A percentile compares a stretch with the other conserved stretches of the same genome.
These are phyloP conservation scores for Plasmodium gaboni DNA, from an alignment of 169 alveolate genomes.

Conservation along the genomic window DNA sequence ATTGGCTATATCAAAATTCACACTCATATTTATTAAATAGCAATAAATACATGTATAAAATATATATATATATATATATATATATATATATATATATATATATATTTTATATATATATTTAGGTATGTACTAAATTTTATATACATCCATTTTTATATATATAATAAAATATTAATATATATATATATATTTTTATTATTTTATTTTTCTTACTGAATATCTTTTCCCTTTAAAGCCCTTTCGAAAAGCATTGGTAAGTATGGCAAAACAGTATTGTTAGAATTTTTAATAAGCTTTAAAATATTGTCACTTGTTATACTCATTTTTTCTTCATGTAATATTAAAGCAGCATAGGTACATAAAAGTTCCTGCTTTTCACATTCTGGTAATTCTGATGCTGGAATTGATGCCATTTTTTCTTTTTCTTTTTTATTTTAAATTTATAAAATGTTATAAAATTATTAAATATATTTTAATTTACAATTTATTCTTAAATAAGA, in stretches of 20 bases:
- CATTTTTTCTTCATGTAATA: conserved; percentile 93
- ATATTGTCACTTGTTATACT: conserved; percentile 94
- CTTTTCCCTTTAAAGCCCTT: conserved; percentile 91
- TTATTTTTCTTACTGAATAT: conserved; percentile 80
- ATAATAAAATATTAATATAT: not conserved
- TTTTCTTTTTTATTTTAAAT: not conserved
- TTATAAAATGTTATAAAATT: conserved; percentile 1
- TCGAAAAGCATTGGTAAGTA: conserved; percentile 96
- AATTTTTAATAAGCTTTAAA: conserved; percentile 91
- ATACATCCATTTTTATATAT: conserved; percentile 1
- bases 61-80: conserved; percentile 1
- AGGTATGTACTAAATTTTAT: not conserved
- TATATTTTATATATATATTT: not conserved
- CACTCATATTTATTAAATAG: too few species aligned
- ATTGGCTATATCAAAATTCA: too few species aligned
- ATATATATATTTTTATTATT: not conserved
- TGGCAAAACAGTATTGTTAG: conserved; percentile 93
- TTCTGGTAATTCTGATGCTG: conserved; percentile 82
- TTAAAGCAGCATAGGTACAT: conserved; percentile 96
- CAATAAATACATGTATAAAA: too few species aligned
- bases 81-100: conserved; percentile 6
- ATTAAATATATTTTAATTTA: not conserved
- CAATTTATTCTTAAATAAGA: too few species aligned
- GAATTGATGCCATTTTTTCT: conserved; percentile 85
- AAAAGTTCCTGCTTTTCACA: conserved; percentile 93